Percentiles rank a stretch among this genome's conserved stretches.
phyloP scores from a whole-genome alignment of 2,329 filamentous ascomycete genomes.

The Knufia fluminis region DNA sequence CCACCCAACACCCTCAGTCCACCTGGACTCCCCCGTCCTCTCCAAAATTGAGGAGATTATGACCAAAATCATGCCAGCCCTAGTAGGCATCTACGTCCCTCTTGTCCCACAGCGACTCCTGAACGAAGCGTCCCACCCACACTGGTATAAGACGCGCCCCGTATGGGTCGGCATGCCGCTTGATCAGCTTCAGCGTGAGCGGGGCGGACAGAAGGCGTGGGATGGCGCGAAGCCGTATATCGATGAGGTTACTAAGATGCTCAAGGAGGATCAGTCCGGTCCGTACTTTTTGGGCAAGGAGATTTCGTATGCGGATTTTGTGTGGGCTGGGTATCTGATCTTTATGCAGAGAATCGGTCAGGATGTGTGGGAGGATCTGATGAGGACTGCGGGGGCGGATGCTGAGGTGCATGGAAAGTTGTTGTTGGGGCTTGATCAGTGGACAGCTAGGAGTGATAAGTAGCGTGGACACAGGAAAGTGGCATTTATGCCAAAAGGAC shows the following conservation, averaged over 20 bases:
- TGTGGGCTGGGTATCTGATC: conserved; percentile 43
- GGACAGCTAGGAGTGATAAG: background rate
- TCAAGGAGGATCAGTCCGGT: conserved; percentile 49
- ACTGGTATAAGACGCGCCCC: conserved; percentile 48
- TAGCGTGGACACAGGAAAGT: background rate
- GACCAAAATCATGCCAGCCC: conserved; percentile 22
- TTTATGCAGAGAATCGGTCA: conserved; percentile 28
- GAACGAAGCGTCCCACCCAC: conserved; percentile 41
- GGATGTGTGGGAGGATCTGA: background rate
- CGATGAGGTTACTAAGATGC: conserved; percentile 32
- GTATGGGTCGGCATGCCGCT: conserved; percentile 45
- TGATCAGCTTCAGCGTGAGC: conserved; percentile 36
- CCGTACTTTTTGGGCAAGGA: conserved; percentile 53
- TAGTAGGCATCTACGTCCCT: conserved; percentile 40
- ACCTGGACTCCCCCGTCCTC: conserved; percentile 47
- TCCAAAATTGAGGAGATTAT: conserved; percentile 38
- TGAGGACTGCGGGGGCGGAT: background rate
- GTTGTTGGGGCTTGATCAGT: conserved; percentile 1
- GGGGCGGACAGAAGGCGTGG: conserved; percentile 46
- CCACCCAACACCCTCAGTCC: conserved; percentile 50
- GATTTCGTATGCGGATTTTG: conserved; percentile 50
- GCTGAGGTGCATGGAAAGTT: conserved; percentile 5
- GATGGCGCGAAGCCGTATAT: conserved; percentile 31
- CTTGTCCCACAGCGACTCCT: conserved; percentile 45
- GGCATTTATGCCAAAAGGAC: background rate